Conservation (phyloP, 495 filamentous ascomycete genomes). For the Coniosporium apollinis region DNA sequence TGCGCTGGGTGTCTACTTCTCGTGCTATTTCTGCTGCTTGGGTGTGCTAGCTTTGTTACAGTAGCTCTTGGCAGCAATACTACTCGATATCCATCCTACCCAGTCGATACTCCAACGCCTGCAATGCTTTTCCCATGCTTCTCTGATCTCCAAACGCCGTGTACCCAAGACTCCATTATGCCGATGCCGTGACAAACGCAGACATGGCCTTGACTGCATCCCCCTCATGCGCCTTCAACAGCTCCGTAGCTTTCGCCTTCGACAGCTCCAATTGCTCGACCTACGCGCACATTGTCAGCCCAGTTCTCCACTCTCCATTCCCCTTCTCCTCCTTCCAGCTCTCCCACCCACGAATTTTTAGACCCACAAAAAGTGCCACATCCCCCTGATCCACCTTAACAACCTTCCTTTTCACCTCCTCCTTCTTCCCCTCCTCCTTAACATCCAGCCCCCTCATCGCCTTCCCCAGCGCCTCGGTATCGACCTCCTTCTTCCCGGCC, state of each 20-base stretch:
- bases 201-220: slow-evolving; percentile 54
- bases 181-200: slow-evolving; percentile 36
- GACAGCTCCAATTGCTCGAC: slow-evolving; percentile 62
- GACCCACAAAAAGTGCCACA: slow-evolving; percentile 46
- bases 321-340: slow-evolving; percentile 1
- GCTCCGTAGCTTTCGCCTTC: slow-evolving; percentile 68
- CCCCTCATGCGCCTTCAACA: slow-evolving; percentile 65
- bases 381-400: slow-evolving; percentile 52
- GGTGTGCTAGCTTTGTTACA: no score
- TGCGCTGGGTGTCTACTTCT: no score
- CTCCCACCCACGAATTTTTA: no score
- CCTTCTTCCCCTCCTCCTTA: slow-evolving; percentile 15
- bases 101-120: no score
- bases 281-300: slow-evolving; percentile 25
- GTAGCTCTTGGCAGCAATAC: no score
- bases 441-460: slow-evolving; percentile 51
- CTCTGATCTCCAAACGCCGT: no score
- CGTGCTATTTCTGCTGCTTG: no score
- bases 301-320: slow-evolving; percentile 5
- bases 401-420: slow-evolving; percentile 27
- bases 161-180: no score
- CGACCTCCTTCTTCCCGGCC: slow-evolving; percentile 36
- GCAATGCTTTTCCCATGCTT: no score
- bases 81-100: no score
- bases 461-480: slow-evolving; percentile 67